Conservation (phyloP, 2,329 filamentous ascomycete species). For the Emergomyces pasteurianus region DNA sequence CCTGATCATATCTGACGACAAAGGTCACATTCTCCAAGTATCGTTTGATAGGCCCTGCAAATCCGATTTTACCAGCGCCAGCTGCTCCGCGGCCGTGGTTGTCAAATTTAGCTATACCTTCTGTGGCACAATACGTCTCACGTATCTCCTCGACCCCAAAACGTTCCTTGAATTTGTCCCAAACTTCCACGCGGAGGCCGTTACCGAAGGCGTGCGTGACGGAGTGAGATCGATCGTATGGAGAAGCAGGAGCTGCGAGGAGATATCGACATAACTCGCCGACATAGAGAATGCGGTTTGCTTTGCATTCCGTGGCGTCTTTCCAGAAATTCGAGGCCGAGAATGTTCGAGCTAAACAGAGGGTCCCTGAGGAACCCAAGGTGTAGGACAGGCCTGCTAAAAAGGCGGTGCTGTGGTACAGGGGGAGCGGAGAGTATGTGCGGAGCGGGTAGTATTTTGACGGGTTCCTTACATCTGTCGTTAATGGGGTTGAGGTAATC, state of each 20-base stretch:
- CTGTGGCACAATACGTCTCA: conserved; percentile 39
- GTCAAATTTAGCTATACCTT: conserved; percentile 36
- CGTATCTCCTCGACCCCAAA: conserved; percentile 36
- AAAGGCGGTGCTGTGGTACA: conserved; percentile 40
- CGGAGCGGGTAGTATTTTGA: conserved; percentile 35
- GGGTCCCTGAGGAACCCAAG: conserved; percentile 29
- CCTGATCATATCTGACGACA: conserved; percentile 32
- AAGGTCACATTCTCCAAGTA: conserved; percentile 32
- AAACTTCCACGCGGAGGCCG: conserved; percentile 37
- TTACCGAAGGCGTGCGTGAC: conserved; percentile 38
- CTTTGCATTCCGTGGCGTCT: conserved; percentile 31
- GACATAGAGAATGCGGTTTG: conserved; percentile 36
- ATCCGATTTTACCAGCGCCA: conserved; percentile 35
- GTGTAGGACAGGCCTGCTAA: conserved; percentile 34
- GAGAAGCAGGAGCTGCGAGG: conserved; percentile 32
- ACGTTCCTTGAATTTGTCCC: conserved; percentile 34
- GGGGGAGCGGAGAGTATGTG: conserved; percentile 36
- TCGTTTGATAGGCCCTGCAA: conserved; percentile 30
- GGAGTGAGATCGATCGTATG: conserved; percentile 34
- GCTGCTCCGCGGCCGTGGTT: conserved; percentile 31
- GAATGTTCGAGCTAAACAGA: conserved; percentile 36
- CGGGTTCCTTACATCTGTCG: conserved; percentile 25
- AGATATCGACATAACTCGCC: conserved; percentile 41
- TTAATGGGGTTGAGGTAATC: conserved; percentile 25
- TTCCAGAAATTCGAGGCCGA: conserved; percentile 36